A percentile compares a stretch with the other conserved stretches of the same genome.
Evolutionary conservation across 2,329 filamentous ascomycete genomes (phyloP).

Genomic region (Ophiognomonia clavigignenti-juglandacearum): DNA sequence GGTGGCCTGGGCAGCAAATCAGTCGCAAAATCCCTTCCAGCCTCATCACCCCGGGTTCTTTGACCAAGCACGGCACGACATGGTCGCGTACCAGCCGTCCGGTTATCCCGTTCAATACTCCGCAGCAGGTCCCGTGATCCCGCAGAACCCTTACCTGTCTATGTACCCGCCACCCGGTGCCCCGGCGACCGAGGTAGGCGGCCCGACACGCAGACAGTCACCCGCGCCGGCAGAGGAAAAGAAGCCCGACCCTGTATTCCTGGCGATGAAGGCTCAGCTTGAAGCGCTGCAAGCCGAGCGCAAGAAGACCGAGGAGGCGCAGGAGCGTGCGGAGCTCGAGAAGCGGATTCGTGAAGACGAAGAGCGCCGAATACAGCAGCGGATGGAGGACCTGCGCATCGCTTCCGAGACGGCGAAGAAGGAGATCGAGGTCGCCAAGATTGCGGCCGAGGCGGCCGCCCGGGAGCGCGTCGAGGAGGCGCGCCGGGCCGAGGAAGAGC

Average conservation of each 20-base stretch:
- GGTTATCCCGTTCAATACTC: conserved; percentile 25
- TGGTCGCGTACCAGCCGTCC: conserved; percentile 45
- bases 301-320: conserved; percentile 39
- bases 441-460: conserved; percentile 40
- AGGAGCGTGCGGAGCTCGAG: conserved; percentile 39
- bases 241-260: conserved; percentile 49
- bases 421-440: conserved; percentile 42
- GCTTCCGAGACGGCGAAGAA: conserved; percentile 41
- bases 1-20: conserved; percentile 38
- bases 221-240: conserved; percentile 31
- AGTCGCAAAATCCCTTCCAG: conserved; percentile 36
- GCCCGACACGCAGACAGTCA: conserved; percentile 29
- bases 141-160: no score
- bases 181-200: conserved; percentile 37
- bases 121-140: conserved; percentile 20
- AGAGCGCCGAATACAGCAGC: conserved; percentile 37
- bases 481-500: conserved; percentile 32
- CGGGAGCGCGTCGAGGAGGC: conserved; percentile 34
- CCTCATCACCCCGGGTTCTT: conserved; percentile 31
- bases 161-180: conserved; percentile 35
- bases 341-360: conserved; percentile 40
- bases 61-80: conserved; percentile 38
- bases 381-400: conserved; percentile 27
- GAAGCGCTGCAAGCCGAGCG: conserved; percentile 42
- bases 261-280: conserved; percentile 58